Conservation (phyloP, 2,329 filamentous ascomycete species). For the Juglanconis oblonga region DNA sequence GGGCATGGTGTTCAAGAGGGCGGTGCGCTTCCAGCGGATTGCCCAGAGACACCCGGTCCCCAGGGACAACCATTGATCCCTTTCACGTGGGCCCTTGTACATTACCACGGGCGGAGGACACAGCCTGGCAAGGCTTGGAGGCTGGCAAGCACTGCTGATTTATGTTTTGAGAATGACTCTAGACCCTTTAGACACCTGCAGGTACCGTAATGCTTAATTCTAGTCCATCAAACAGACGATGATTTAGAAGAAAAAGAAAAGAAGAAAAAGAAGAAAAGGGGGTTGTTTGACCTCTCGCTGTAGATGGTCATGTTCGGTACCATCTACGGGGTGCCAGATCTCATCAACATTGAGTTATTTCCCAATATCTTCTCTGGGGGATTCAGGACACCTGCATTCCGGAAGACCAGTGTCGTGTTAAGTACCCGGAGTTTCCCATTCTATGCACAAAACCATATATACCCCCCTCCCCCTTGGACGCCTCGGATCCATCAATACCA, state of each 20-base stretch:
- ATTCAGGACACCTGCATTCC: no score
- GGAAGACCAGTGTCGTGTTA: no score
- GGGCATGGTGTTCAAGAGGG: slow-evolving; percentile 44
- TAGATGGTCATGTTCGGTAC: no score
- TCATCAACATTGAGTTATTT: no score
- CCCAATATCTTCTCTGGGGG: no score
- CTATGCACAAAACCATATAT: background rate
- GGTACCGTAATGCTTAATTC: background rate
- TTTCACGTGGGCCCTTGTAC: background rate
- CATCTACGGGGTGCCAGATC: no score
- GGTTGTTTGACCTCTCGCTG: background rate
- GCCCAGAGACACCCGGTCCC: slow-evolving; percentile 39
- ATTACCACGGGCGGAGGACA: background rate
- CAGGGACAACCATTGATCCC: slow-evolving; percentile 40
- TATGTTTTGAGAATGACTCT: background rate
- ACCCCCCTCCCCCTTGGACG: no score
- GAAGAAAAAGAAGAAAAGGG: no score
- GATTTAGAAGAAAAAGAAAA: background rate
- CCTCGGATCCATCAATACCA: background rate
- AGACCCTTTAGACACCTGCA: background rate
- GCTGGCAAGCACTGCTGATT: background rate
- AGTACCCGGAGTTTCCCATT: background rate
- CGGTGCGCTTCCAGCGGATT: slow-evolving; percentile 43
- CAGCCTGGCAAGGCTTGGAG: background rate
- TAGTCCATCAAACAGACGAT: background rate